phyloP scores from a whole-genome alignment of 139 green algal genomes.

The Spirogloea muscicola region DNA sequence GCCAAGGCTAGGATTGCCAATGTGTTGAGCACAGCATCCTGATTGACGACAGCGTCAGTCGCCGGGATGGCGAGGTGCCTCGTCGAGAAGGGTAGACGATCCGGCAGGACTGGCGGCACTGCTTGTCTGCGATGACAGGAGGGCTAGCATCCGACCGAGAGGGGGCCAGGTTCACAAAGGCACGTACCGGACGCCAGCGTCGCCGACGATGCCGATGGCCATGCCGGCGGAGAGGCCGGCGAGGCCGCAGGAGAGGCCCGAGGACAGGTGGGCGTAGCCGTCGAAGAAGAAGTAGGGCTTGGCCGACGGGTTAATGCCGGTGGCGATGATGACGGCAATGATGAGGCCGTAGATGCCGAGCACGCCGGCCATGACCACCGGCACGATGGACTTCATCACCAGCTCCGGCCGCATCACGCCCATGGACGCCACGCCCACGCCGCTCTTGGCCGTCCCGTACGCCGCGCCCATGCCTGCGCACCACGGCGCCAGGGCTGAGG shows the following conservation, averaged over 20 bases:
- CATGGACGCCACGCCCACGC: slow-evolving; percentile 98
- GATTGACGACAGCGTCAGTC: too few species aligned
- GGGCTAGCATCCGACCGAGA: too few species aligned
- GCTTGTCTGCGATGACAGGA: too few species aligned
- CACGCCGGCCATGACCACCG: slow-evolving; percentile 98
- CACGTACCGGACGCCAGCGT: slow-evolving; percentile 90
- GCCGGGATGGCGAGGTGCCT: too few species aligned
- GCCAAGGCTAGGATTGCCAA: too few species aligned
- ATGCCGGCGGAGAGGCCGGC: slow-evolving; percentile 92
- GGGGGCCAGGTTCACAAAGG: too few species aligned
- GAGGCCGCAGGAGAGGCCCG: slow-evolving; percentile 91
- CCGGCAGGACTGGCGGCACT: too few species aligned
- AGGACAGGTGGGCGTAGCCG: slow-evolving; percentile 94
- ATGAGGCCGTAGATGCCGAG: slow-evolving; percentile 99
- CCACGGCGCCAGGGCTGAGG: neutral
- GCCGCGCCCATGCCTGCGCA: slow-evolving; percentile 88
- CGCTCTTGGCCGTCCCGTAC: slow-evolving; percentile 97
- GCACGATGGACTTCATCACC: slow-evolving; percentile 99
- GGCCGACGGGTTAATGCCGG: slow-evolving; percentile 69
- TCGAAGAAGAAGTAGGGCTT: slow-evolving; percentile 94
- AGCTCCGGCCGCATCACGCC: slow-evolving; percentile 98
- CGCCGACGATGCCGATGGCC: slow-evolving; percentile 98
- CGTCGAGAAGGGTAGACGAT: too few species aligned
- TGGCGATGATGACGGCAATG: slow-evolving; percentile 97
- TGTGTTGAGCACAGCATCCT: too few species aligned